Base-by-base conservation (phyloP, 164 flowering plant species). In the Cinnamomum micranthum region DNA sequence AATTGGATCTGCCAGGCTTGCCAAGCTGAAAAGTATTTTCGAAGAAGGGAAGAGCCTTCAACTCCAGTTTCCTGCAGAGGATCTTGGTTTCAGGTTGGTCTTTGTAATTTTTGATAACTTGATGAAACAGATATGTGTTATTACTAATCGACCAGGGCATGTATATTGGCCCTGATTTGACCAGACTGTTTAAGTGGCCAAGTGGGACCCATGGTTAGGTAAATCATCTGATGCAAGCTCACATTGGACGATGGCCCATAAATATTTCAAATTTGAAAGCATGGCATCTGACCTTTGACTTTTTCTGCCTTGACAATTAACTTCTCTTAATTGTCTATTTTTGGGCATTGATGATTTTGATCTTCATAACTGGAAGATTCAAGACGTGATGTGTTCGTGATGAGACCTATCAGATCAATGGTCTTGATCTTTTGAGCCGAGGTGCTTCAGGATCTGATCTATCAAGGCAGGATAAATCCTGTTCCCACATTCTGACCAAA, bases 41-140 rank as follows among this genome's bases (percentile, higher is more conserved):
- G 92, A 92, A 52, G 98, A 90, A 85, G 99, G 99, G 80, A 90
- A 88, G 80, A 95, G 99, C 83, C 98, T 95, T 83, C 98, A 95
- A 76, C 97, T 96, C 28, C 99, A 95, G 84, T 95, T 95, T 74
- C 99, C 97, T 72, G 95, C 97, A 2, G 99, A 93, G 85, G 99
- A 95, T 87, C 94, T 95, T 78, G 98, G 98, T 68, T 95, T 95
- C 84, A 91, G 98, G 99, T 93, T 27, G 24, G 51, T 76, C 20
- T 65, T 6, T 23, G 27, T 62, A 31, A 62, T 60, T 35, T 59
- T 0, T 3, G 4, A 15, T 55, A 15, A n/a, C n/a, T 55, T 15
- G 6, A 55, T 55, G 60, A 55, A 41, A 9, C n/a, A 55, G n/a
- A 4, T 12, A 13, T 19, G n/a, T 41, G 60, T 31, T 31, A 20